phyloP scores from a whole-genome alignment of 805 yeast species.

The Jamesozyma jinghongensis region DNA sequence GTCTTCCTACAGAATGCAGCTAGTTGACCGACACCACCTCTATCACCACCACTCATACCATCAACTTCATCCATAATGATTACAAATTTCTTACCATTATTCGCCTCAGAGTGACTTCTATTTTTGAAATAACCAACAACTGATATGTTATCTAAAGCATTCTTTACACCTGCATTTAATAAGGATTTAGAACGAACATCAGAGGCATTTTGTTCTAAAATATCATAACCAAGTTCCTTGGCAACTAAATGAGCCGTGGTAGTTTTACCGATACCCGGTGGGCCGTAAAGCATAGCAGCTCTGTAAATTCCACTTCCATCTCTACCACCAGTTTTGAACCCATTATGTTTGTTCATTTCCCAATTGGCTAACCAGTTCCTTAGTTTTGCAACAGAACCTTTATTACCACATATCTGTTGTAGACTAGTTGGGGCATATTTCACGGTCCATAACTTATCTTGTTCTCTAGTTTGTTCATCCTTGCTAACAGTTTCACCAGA shows the following conservation, averaged over 20 bases:
- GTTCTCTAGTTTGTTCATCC: slow-evolving; percentile 21
- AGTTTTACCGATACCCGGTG: slow-evolving; percentile 82
- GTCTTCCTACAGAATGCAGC: slow-evolving; percentile 81
- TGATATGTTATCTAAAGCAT: slow-evolving; percentile 71
- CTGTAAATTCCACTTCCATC: slow-evolving; percentile 65
- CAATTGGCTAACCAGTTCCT: slow-evolving; percentile 70
- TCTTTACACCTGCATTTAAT: slow-evolving; percentile 57
- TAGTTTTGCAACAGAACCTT: slow-evolving; percentile 58
- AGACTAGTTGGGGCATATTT: slow-evolving; percentile 79
- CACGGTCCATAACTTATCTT: slow-evolving; percentile 81
- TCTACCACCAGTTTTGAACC: slow-evolving; percentile 47
- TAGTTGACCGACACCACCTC: slow-evolving; percentile 95
- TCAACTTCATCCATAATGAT: slow-evolving; percentile 98
- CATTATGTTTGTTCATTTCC: slow-evolving; percentile 48
- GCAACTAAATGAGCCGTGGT: slow-evolving; percentile 75
- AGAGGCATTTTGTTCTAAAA: slow-evolving; percentile 72
- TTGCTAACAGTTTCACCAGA: slow-evolving; percentile 19
- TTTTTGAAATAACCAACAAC: slow-evolving; percentile 64
- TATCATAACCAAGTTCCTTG: slow-evolving; percentile 57
- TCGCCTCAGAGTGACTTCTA: slow-evolving; percentile 18
- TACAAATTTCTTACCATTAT: slow-evolving; percentile 53
- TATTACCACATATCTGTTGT: slow-evolving; percentile 85
- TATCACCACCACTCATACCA: slow-evolving; percentile 98
- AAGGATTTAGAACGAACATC: slow-evolving; percentile 84
- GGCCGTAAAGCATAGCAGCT: slow-evolving; percentile 80